These are phyloP conservation scores for Lasiodiplodia citricola DNA, from an alignment of 2,329 filamentous ascomycete species.

Conservation along the genomic window DNA sequence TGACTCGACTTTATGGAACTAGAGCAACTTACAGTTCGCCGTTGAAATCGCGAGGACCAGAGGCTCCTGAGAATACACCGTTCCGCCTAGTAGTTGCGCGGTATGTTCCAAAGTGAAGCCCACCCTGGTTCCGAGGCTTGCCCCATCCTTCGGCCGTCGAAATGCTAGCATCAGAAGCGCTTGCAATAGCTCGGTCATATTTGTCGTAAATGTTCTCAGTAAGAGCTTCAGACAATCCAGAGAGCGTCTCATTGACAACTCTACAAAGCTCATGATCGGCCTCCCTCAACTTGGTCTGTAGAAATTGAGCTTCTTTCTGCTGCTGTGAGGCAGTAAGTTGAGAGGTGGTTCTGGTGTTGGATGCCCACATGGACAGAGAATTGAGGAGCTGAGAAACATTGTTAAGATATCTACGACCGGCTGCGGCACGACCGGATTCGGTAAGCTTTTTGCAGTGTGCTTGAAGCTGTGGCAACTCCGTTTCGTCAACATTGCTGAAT, in stretches of 20 bases:
- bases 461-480: conserved; percentile 64
- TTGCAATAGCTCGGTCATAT: conserved; percentile 46
- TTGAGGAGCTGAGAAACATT: conserved; percentile 57
- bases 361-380: conserved; percentile 59
- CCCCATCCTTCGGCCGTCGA: conserved; percentile 45
- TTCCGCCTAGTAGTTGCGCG: conserved; percentile 60
- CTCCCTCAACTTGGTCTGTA: conserved; percentile 47
- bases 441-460: conserved; percentile 65
- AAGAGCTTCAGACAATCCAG: conserved; percentile 48
- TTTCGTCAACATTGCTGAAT: conserved; percentile 60
- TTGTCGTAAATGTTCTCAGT: conserved; percentile 54
- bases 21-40: conserved; percentile 38
- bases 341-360: conserved; percentile 48
- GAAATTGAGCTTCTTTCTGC: conserved; percentile 45
- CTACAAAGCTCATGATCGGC: conserved; percentile 49
- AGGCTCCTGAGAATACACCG: conserved; percentile 51
- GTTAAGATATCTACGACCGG: conserved; percentile 58
- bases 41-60: conserved; percentile 51
- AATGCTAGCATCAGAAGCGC: conserved; percentile 46
- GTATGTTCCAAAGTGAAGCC: conserved; percentile 59
- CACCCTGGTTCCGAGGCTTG: conserved; percentile 48
- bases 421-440: conserved; percentile 52
- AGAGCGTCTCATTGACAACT: conserved; percentile 46
- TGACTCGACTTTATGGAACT: not conserved
- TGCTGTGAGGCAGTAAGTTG: conserved; percentile 50